These are phyloP conservation scores for Colletotrichum spinosum DNA, from an alignment of 2,329 filamentous ascomycete genomes.

Conservation along the genomic window DNA sequence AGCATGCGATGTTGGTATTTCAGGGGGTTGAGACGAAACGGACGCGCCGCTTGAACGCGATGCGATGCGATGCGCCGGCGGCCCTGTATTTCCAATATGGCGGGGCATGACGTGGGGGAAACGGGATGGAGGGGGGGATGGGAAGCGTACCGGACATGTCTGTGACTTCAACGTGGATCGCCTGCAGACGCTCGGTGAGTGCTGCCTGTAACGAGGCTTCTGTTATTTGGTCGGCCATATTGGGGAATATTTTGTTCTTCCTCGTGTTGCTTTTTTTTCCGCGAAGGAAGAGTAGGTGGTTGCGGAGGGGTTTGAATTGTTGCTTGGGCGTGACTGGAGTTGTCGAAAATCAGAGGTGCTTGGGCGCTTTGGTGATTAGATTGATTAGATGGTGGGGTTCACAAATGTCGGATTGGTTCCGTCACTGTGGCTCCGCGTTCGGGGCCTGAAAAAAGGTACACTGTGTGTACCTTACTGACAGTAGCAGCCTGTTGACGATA, in stretches of 20 bases:
- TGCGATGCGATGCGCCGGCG: constrained; percentile 20
- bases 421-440: neutral
- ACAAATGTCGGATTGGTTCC: neutral
- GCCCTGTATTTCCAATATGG: constrained; percentile 14
- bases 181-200: constrained; percentile 76
- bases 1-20: neutral
- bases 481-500: too few species aligned
- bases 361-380: constrained; percentile 29
- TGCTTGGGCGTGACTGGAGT: constrained; percentile 11
- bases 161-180: constrained; percentile 85
- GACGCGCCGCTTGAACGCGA: neutral
- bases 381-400: constrained; percentile 39
- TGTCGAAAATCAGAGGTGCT: constrained; percentile 35
- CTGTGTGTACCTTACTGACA: too few species aligned
- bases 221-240: constrained; percentile 74
- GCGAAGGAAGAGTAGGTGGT: too few species aligned
- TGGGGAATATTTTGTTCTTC: too few species aligned
- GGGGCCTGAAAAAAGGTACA: too few species aligned
- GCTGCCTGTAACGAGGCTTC: constrained; percentile 77
- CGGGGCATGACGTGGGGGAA: constrained; percentile 30
- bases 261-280: too few species aligned
- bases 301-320: neutral
- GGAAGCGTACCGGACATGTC: constrained; percentile 84
- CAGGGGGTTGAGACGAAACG: neutral
- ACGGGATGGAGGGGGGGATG: neutral